Conservation (phyloP, 805 yeast genomes). For the Wickerhamomyces chaumierensis region DNA sequence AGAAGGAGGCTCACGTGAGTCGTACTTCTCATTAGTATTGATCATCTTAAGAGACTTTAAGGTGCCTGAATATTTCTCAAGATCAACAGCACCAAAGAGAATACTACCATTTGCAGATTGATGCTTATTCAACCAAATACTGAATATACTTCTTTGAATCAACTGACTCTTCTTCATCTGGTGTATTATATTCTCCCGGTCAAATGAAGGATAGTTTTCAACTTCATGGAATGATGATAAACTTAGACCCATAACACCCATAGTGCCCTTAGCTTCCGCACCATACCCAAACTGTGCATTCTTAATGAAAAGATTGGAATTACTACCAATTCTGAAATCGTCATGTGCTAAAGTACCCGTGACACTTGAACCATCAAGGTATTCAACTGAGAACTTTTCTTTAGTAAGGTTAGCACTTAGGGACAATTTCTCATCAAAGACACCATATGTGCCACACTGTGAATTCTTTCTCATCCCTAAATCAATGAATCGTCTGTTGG, state of each 20-base stretch:
- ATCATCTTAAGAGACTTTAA: constrained; percentile 23
- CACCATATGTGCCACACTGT: constrained; percentile 4
- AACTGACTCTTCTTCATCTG: constrained; percentile 2
- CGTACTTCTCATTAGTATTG: constrained; percentile 1
- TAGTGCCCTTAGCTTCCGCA: constrained; percentile 28
- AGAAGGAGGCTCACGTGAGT: constrained; percentile 3
- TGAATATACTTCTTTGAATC: constrained; percentile 9
- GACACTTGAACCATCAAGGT: constrained; percentile 2
- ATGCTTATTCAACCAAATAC: constrained; percentile 10
- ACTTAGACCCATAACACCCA: constrained; percentile 25
- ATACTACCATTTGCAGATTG: constrained; percentile 12
- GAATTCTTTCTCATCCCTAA: background rate
- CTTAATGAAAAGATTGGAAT: constrained; percentile 20
- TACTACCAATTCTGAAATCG: background rate
- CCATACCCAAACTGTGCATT: constrained; percentile 24
- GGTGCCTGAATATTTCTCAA: constrained; percentile 24
- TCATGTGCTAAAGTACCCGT: constrained; percentile 3
- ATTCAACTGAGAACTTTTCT: background rate
- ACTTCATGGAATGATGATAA: constrained; percentile 6
- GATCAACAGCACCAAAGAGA: constrained; percentile 31
- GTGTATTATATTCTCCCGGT: constrained; percentile 5
- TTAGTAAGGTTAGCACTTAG: background rate
- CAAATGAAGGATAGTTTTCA: constrained; percentile 1
- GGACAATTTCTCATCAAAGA: constrained; percentile 2
- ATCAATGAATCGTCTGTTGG: background rate